These are phyloP conservation scores for Cyanidioschyzon merolae DNA, from an alignment of 23 red algal genomes.

Conservation along the genomic window DNA sequence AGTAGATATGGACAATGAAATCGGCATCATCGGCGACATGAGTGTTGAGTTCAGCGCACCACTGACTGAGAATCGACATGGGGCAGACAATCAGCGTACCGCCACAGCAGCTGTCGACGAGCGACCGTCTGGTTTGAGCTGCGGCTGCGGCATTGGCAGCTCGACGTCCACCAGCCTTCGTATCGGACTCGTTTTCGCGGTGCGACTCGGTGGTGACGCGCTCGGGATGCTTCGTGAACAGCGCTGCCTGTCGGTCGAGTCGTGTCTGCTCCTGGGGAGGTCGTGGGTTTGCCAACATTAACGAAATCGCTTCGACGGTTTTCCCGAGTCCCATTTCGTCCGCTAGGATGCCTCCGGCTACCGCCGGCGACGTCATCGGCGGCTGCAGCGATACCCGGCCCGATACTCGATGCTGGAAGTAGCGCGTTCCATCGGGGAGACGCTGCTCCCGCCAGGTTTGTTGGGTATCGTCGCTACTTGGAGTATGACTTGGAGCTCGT, in stretches of 20 bases:
- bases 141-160: background rate
- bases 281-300: slow-evolving; percentile 29
- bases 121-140: background rate
- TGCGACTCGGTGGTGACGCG: background rate
- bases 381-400: background rate
- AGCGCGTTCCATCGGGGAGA: slow-evolving; percentile 1
- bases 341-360: slow-evolving; percentile 52
- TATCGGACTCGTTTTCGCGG: background rate
- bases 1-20: background rate
- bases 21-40: slow-evolving; percentile 12
- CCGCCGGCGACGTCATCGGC: background rate
- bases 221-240: background rate
- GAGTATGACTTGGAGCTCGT: background rate
- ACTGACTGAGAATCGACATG: slow-evolving; percentile 20
- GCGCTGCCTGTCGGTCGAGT: background rate
- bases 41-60: slow-evolving; percentile 18
- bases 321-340: slow-evolving; percentile 95
- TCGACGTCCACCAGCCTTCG: background rate
- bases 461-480: background rate
- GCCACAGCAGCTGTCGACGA: background rate
- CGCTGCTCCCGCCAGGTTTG: background rate
- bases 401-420: background rate
- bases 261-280: background rate
- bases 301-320: slow-evolving; percentile 61
- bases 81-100: slow-evolving; percentile 23